Evolutionary conservation across 257 asterid genomes (phyloP).

Genomic region (Cynanchum wilfordii): DNA sequence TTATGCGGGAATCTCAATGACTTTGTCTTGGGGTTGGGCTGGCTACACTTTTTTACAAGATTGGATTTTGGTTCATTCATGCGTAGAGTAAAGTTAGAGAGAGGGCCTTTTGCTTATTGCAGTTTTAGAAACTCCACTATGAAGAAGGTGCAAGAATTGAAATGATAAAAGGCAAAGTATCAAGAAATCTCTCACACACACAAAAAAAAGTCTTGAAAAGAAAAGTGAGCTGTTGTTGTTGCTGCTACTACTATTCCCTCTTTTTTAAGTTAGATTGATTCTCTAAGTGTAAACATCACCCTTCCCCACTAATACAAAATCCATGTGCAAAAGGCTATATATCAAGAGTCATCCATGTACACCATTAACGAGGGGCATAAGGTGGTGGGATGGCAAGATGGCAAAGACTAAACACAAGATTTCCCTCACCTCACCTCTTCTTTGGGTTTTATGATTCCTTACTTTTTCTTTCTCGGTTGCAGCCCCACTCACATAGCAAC

Average conservation of each 20-base stretch:
- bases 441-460: constrained; percentile 16
- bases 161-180: constrained; percentile 16
- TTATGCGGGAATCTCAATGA: constrained; percentile 42
- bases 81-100: constrained; percentile 35
- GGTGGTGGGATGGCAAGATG: constrained; percentile 35
- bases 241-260: constrained; percentile 27
- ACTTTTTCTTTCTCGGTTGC: background rate
- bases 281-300: constrained; percentile 35
- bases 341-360: constrained; percentile 19
- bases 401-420: constrained; percentile 1
- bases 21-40: constrained; percentile 10
- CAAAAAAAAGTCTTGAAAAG: background rate
- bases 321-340: constrained; percentile 28
- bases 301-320: constrained; percentile 36
- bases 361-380: constrained; percentile 26
- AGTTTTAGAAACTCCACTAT: constrained; percentile 30
- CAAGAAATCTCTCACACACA: background rate
- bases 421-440: constrained; percentile 9
- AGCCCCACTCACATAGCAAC: constrained; percentile 14
- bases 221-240: constrained; percentile 19
- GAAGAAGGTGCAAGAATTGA: background rate
- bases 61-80: constrained; percentile 33
- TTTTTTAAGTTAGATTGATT: constrained; percentile 8
- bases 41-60: constrained; percentile 24
- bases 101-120: constrained; percentile 24